Percentiles rank a stretch among this genome's conserved stretches.
These are phyloP conservation scores for Tetraselmis chui DNA, from an alignment of 139 green algal genomes.

Conservation along the genomic window DNA sequence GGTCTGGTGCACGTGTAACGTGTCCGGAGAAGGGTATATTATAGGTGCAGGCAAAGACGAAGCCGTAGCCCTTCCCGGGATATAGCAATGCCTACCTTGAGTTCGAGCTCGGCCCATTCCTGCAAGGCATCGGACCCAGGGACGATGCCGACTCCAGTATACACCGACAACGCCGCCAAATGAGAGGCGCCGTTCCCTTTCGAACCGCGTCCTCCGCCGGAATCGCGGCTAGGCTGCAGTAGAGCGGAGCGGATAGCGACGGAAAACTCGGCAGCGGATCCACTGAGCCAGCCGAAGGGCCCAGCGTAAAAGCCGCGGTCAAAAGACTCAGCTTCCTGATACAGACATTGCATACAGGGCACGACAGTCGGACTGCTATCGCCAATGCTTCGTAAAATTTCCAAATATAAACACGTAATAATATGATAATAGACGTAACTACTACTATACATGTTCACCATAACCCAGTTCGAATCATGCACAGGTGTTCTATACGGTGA, in stretches of 20 bases:
- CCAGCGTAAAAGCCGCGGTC: conserved; percentile 94
- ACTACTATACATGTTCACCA: too few relatives aligned
- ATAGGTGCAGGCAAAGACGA: too few relatives aligned
- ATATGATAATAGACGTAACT: too few relatives aligned
- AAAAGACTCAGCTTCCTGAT: conserved; percentile 69
- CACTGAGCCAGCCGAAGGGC: conserved; percentile 88
- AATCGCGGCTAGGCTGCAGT: conserved; percentile 29
- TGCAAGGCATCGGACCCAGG: conserved; percentile 50
- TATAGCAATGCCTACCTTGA: conserved; percentile 70
- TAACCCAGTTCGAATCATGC: too few relatives aligned
- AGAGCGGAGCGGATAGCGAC: conserved; percentile 96
- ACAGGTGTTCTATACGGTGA: too few relatives aligned
- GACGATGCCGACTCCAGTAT: conserved; percentile 94
- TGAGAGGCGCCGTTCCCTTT: conserved; percentile 2
- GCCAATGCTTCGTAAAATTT: too few relatives aligned
- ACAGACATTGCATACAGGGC: background rate
- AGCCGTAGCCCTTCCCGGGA: too few relatives aligned
- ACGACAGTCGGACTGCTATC: too few relatives aligned
- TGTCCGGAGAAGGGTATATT: too few relatives aligned
- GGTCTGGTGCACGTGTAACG: too few relatives aligned
- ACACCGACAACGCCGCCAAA: conserved; percentile 53
- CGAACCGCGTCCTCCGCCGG: background rate
- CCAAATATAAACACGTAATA: too few relatives aligned
- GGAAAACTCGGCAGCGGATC: conserved; percentile 80
- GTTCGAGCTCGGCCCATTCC: conserved; percentile 93